Evolutionary conservation across 352 stramenopile species (phyloP).

Genomic region (Pythium vanterpoolii): DNA sequence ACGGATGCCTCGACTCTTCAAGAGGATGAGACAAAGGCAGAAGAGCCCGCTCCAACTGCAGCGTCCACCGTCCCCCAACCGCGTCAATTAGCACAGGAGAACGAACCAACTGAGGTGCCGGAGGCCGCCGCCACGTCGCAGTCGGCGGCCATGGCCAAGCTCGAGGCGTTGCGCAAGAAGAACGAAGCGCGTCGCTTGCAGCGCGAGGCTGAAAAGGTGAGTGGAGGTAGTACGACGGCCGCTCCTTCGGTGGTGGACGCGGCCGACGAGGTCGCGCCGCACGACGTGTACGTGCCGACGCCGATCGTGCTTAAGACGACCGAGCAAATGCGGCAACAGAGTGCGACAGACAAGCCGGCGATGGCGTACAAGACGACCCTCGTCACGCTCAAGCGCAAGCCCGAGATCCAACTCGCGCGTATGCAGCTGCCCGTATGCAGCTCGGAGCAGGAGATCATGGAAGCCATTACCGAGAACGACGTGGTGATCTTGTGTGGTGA

Average conservation of each 20-base stretch:
- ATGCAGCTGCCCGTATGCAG: constrained; percentile 96
- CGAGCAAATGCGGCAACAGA: constrained; percentile 53
- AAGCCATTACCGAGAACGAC: constrained; percentile 93
- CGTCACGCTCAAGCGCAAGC: constrained; percentile 71
- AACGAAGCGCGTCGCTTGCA: constrained; percentile 72
- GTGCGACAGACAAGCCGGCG: constrained; percentile 29
- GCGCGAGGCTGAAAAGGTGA: constrained; percentile 26
- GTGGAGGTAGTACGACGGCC: neutral
- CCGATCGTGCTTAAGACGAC: constrained; percentile 68
- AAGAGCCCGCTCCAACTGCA: neutral
- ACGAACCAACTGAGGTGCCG: neutral
- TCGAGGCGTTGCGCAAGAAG: constrained; percentile 70
- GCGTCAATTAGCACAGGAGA: neutral
- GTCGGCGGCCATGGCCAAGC: constrained; percentile 60
- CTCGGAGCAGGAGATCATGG: constrained; percentile 99
- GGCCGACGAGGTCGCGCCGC: constrained; percentile 22
- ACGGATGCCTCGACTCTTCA: neutral
- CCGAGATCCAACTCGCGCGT: constrained; percentile 85
- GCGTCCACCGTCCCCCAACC: neutral
- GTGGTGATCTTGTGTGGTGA: constrained; percentile 98
- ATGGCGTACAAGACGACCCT: constrained; percentile 69
- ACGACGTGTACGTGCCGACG: constrained; percentile 59
- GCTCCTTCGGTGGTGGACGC: constrained; percentile 16
- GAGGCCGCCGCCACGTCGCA: constrained; percentile 38
- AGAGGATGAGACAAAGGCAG: constrained; percentile 13